These are phyloP conservation scores for Scopulariopsis brevicaulis DNA, from an alignment of 2,329 filamentous ascomycete species.

Conservation along the genomic window DNA sequence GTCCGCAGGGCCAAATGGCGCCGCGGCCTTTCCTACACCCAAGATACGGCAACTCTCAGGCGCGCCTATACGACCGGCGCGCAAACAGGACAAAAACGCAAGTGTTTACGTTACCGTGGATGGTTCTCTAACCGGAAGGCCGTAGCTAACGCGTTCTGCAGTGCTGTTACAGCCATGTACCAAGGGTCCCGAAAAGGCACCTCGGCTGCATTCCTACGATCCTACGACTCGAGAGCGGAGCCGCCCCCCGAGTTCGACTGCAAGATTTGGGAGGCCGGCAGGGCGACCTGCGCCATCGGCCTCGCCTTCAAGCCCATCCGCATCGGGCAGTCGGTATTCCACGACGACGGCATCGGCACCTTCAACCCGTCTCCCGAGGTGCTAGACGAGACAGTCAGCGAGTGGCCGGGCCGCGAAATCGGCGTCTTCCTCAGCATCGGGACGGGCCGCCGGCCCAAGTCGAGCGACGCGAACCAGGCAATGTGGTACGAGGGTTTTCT, in stretches of 20 bases:
- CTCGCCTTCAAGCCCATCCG: constrained; percentile 93
- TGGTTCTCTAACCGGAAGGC: not conserved
- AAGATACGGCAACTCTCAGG: constrained; percentile 71
- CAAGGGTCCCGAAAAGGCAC: constrained; percentile 64
- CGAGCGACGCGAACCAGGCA: constrained; percentile 56
- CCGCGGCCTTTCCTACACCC: constrained; percentile 38
- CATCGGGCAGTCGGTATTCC: constrained; percentile 86
- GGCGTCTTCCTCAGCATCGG: constrained; percentile 89
- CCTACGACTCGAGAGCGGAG: constrained; percentile 90
- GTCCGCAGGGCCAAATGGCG: constrained; percentile 42
- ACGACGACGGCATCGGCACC: constrained; percentile 82
- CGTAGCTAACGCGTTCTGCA: not conserved
- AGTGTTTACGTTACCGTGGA: constrained; percentile 21
- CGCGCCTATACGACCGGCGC: constrained; percentile 75
- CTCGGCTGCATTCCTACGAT: constrained; percentile 66
- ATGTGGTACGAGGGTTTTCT: constrained; percentile 93
- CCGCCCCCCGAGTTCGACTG: constrained; percentile 85
- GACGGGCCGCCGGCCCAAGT: constrained; percentile 70
- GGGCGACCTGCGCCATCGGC: constrained; percentile 84
- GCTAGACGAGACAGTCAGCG: constrained; percentile 85
- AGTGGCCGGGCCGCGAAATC: constrained; percentile 89
- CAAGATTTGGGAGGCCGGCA: constrained; percentile 92
- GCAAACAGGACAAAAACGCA: constrained; percentile 86
- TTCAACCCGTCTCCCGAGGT: constrained; percentile 84
- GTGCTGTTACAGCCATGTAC: constrained; percentile 83